Evolutionary conservation across 1,139 yeast genomes (phyloP).

Genomic region (Suhomyces coccinellae): DNA sequence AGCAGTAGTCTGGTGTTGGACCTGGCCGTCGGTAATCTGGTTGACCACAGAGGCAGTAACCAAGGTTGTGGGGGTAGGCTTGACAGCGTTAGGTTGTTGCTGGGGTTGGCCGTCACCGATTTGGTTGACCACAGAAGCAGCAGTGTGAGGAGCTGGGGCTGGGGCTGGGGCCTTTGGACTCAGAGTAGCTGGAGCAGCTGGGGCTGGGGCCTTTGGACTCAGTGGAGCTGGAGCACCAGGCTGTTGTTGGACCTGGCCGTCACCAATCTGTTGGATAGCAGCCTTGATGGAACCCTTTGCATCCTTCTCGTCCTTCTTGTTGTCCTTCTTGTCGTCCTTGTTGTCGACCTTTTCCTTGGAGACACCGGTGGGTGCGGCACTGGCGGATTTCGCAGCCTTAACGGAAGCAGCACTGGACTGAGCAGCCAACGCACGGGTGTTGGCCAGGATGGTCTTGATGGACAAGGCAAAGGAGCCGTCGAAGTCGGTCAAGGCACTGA

Average conservation of each 20-base stretch:
- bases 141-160: background rate
- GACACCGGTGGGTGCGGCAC: slow-evolving; percentile 16
- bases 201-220: slow-evolving; percentile 18
- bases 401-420: slow-evolving; percentile 9
- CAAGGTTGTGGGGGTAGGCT: slow-evolving; percentile 31
- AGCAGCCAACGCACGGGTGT: slow-evolving; percentile 26
- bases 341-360: slow-evolving; percentile 6
- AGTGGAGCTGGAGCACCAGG: too few species aligned
- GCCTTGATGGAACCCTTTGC: slow-evolving; percentile 5
- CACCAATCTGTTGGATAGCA: slow-evolving; percentile 22
- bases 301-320: slow-evolving; percentile 20
- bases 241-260: slow-evolving; percentile 39
- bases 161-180: slow-evolving; percentile 18
- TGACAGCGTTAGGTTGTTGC: slow-evolving; percentile 33
- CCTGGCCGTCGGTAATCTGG: slow-evolving; percentile 44
- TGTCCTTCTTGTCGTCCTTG: background rate
- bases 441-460: slow-evolving; percentile 20
- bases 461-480: slow-evolving; percentile 34
- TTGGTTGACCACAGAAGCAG: slow-evolving; percentile 33
- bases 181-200: background rate
- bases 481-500: slow-evolving; percentile 23
- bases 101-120: slow-evolving; percentile 28
- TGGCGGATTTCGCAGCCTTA: slow-evolving; percentile 23
- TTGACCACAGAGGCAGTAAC: slow-evolving; percentile 19
- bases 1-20: slow-evolving; percentile 43